A percentile compares a stretch with the other conserved stretches of the same genome.
These are phyloP conservation scores for Pseudogymnoascus sp. DNA, from an alignment of 2,329 filamentous ascomycete species.

Conservation along the genomic window DNA sequence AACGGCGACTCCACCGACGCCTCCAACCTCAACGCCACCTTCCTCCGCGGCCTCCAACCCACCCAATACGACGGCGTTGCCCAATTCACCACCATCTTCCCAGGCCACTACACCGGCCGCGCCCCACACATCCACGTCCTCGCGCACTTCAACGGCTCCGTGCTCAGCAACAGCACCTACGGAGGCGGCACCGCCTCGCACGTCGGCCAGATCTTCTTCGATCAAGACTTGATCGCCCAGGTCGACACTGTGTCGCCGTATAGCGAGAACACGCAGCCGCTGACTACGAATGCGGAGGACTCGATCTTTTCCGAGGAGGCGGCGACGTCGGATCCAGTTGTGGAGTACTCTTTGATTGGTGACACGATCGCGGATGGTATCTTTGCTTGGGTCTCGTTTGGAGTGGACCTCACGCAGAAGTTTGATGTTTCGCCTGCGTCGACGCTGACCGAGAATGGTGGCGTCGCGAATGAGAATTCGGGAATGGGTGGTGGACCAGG, in stretches of 20 bases:
- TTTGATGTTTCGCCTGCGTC: neutral
- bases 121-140: conserved; percentile 43
- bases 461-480: neutral
- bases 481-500: neutral
- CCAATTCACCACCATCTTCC: conserved; percentile 36
- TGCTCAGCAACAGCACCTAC: conserved; percentile 37
- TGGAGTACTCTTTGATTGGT: conserved; percentile 51
- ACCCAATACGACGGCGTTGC: conserved; percentile 35
- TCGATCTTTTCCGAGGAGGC: conserved; percentile 40
- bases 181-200: conserved; percentile 45
- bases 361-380: conserved; percentile 43
- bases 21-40: conserved; percentile 21
- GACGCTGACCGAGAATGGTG: neutral
- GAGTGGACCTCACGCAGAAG: conserved; percentile 28
- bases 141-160: conserved; percentile 34
- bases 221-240: conserved; percentile 46
- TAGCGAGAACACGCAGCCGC: conserved; percentile 35
- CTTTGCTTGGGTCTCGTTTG: conserved; percentile 48
- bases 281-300: conserved; percentile 44
- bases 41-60: conserved; percentile 34
- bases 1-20: conserved; percentile 35
- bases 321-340: conserved; percentile 41
- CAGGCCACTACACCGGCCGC: conserved; percentile 37
- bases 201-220: conserved; percentile 58
- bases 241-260: conserved; percentile 45